phyloP scores from a whole-genome alignment of 495 filamentous ascomycete genomes.

The Penicillium cataractarum region DNA sequence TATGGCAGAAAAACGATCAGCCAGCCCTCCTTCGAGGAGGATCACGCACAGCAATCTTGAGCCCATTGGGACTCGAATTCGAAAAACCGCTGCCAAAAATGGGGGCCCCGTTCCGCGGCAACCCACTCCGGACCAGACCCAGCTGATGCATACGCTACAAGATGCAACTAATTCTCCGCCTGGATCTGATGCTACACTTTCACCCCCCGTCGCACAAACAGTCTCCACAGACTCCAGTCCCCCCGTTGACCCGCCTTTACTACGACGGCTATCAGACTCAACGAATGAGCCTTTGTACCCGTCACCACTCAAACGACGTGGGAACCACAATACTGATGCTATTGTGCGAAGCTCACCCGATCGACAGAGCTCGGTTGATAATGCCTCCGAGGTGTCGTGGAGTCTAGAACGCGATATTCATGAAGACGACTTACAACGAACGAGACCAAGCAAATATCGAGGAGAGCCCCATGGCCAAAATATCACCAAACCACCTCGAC shows the following conservation, averaged over 20 bases:
- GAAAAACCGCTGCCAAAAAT: slow-evolving; percentile 13
- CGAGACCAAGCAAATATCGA: slow-evolving; percentile 32
- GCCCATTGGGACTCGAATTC: slow-evolving; percentile 6
- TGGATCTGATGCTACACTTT: slow-evolving; percentile 40
- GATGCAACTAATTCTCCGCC: slow-evolving; percentile 31
- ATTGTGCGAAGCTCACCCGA: slow-evolving; percentile 26
- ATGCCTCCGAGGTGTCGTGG: slow-evolving; percentile 44
- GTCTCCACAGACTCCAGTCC: slow-evolving; percentile 44
- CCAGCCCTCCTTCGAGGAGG: neutral
- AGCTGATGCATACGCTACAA: slow-evolving; percentile 39
- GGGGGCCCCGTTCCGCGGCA: slow-evolving; percentile 24
- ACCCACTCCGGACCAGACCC: slow-evolving; percentile 48
- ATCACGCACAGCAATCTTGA: neutral
- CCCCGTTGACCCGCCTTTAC: slow-evolving; percentile 25
- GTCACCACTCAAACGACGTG: slow-evolving; percentile 33
- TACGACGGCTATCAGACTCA: slow-evolving; percentile 25
- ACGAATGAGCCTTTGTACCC: slow-evolving; percentile 39
- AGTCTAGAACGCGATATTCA: slow-evolving; percentile 49
- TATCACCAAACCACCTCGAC: slow-evolving; percentile 47
- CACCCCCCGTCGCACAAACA: slow-evolving; percentile 41
- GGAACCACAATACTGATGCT: slow-evolving; percentile 16
- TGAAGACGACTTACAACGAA: slow-evolving; percentile 43
- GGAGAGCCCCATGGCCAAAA: slow-evolving; percentile 35
- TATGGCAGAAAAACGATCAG: slow-evolving; percentile 26
- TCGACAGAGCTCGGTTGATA: slow-evolving; percentile 36